Evolutionary conservation across 805 yeast species (phyloP), one percentile per base, ranked within the genome.

Genomic region (Schwanniomyces pseudopolymorphus): DNA sequence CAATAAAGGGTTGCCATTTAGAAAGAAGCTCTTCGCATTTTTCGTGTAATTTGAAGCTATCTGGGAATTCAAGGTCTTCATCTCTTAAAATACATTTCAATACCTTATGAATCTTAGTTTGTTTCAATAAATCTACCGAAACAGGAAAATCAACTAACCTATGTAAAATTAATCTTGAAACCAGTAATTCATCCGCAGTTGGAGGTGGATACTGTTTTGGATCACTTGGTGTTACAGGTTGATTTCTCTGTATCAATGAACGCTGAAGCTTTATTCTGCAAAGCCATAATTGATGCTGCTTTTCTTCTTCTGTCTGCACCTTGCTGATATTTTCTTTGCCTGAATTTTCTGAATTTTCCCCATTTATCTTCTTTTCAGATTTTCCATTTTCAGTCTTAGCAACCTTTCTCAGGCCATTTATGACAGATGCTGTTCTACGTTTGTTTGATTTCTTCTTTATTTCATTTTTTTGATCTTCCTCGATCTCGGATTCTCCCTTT

Each of bases 61-160:
- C 70, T 11, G 72, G 67, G 48, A 72, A 68, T 48, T 66, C 73
- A 50, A 77, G 63, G 28, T 62, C 63, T 22, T 63, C 64, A 48
- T 69, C 67, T 46, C 68, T 69, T 42, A 69, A 48, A 17, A 79
- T 75, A 45, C 79, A 78, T 55, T 73, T 76, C 48, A 79, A 56
- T 1, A 79, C 82, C 57, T 79, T 79, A 55, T 78, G 81, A 43
- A 79, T 63, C 53, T 77, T 79, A 13, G 82, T 75, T 19, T 60
- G 59, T 41, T 63, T 66, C 47, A 79, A 63, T 17, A 77, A 55
- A 13, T 71, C 73, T 17, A 64, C 58, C 24, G 57, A 66, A 28
- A 78, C 69, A 1, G 77, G 70, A 47, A 76, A 73, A 14, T 70
- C 72, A 20, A 67, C 73, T 19, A 79, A 58, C 31, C 75, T 66